Evolutionary conservation across 306 rosid species (phyloP).

Genomic region (Albizia julibrissin): DNA sequence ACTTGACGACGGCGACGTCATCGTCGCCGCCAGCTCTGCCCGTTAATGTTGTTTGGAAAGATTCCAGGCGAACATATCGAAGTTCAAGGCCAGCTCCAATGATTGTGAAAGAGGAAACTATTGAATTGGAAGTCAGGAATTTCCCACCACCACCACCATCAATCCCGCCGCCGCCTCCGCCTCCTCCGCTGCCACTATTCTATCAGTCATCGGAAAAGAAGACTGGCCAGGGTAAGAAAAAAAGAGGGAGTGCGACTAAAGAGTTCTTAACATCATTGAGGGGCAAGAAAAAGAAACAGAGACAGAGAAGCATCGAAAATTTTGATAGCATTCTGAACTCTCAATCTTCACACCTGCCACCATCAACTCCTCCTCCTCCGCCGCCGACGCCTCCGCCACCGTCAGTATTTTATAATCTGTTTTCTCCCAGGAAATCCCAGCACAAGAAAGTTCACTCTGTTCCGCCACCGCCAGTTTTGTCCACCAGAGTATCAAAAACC

Average conservation of each 20-base stretch:
- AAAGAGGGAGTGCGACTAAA: constrained; percentile 54
- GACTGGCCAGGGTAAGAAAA: constrained; percentile 43
- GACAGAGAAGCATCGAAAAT: constrained; percentile 62
- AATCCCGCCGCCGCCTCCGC: constrained; percentile 12
- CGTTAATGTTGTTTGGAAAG: constrained; percentile 23
- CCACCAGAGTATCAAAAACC: constrained; percentile 36
- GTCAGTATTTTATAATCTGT: constrained; percentile 53
- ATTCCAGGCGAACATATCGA: constrained; percentile 38
- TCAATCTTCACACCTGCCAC: constrained; percentile 30
- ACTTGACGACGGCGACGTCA: constrained; percentile 12
- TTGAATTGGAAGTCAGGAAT: constrained; percentile 5
- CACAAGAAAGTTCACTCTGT: constrained; percentile 37
- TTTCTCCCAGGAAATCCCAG: constrained; percentile 56
- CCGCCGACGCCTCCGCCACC: constrained; percentile 51
- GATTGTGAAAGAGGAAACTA: constrained; percentile 5
- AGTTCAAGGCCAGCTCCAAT: constrained; percentile 19
- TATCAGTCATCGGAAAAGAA: constrained; percentile 36
- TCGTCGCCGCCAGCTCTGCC: constrained; percentile 22
- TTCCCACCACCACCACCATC: constrained; percentile 25
- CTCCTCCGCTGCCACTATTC: constrained; percentile 1
- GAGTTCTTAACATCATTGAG: constrained; percentile 50
- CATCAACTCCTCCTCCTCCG: constrained; percentile 40
- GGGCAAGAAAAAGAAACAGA: constrained; percentile 67
- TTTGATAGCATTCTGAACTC: constrained; percentile 44
- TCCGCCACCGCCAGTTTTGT: constrained; percentile 23